Base-by-base conservation (phyloP, 2,329 filamentous ascomycete genomes). In the Fusarium sp. region DNA sequence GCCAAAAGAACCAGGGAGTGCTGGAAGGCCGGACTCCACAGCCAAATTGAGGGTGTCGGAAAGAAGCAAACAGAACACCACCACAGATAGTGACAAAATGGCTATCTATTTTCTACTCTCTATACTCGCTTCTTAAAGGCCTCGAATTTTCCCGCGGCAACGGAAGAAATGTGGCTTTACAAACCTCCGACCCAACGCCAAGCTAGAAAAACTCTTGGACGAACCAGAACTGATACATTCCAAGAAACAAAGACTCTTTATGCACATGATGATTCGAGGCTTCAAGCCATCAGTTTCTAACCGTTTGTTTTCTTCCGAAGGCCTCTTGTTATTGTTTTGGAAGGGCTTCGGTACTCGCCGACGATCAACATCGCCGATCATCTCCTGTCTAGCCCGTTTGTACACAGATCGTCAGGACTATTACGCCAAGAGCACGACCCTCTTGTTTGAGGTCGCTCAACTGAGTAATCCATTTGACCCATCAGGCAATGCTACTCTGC, bases 321-420 rank as follows among this genome's bases (percentile, higher is more conserved):
- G 8, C 44, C 18, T 38, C 30, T 43, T 34, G 55, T 55, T 43
- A 38, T 56, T 65, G 58, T 58, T 30, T 70, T 59, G 40, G 29
- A 55, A 63, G 40, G 49, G 38, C 40, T 63, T 66, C 55, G 65
- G 58, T 24, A 63, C 58, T 68, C 45, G 65, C 59, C 59, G 49
- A 58, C 52, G 69, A 71, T 72, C 66, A 56, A 54, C 51, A 41
- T 38, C 25, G 61, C 25, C 24, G 63, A 73, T 72, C 72, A 51
- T 40, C 62, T 56, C 44, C 9, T 53, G 48, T 53, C 44, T 58
- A 58, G 47, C 54, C 56, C 34, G n/a, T 58, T 57, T 53, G 10
- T 24, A 45, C 46, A 41, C 12, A 51, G 72, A 74, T 74, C 72
- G 65, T 61, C 72, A 49, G 20, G 38, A 59, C 61, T 56, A 65